A percentile compares a stretch with the other conserved stretches of the same genome.
Evolutionary conservation across 768 basidiomycete species (phyloP).

Genomic region (Russula griseocarnosa): DNA sequence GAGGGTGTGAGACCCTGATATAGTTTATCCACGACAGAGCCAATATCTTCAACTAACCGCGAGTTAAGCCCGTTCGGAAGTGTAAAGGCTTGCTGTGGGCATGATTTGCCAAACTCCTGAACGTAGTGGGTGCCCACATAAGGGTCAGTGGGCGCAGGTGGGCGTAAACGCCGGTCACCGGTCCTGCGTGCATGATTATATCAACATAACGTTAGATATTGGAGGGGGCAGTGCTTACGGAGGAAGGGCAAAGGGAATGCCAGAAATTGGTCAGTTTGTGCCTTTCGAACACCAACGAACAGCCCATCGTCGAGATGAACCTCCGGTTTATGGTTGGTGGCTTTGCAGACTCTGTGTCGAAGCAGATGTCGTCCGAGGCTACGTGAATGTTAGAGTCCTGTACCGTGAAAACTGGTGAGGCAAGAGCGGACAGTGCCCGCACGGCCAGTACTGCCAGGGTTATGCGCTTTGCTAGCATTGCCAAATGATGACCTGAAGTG

Average conservation of each 20-base stretch:
- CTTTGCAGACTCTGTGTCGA: not conserved
- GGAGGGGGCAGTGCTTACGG: conserved; percentile 35
- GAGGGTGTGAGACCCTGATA: conserved; percentile 12
- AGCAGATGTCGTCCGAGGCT: not conserved
- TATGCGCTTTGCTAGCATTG: conserved; percentile 10
- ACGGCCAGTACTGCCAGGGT: conserved; percentile 11
- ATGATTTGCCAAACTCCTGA: conserved; percentile 29
- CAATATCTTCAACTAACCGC: not conserved
- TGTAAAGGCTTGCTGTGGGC: conserved; percentile 30
- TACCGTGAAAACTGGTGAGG: conserved; percentile 4
- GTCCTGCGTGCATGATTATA: conserved; percentile 29
- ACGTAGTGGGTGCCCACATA: conserved; percentile 28
- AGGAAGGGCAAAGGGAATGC: conserved; percentile 42
- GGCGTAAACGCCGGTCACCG: conserved; percentile 38
- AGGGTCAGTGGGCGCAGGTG: conserved; percentile 29
- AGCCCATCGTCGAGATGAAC: conserved; percentile 34
- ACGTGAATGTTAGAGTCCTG: not conserved
- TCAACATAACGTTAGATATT: too few species aligned
- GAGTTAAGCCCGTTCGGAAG: conserved; percentile 15
- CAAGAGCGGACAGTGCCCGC: conserved; percentile 13
- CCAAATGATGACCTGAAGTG: not conserved
- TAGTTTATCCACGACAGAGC: not conserved
- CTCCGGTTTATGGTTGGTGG: not conserved
- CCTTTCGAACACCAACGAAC: conserved; percentile 33
- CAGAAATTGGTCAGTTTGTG: conserved; percentile 36